These are phyloP conservation scores for Biscogniauxia sp. DNA, from an alignment of 2,329 filamentous ascomycete genomes.

Conservation along the genomic window DNA sequence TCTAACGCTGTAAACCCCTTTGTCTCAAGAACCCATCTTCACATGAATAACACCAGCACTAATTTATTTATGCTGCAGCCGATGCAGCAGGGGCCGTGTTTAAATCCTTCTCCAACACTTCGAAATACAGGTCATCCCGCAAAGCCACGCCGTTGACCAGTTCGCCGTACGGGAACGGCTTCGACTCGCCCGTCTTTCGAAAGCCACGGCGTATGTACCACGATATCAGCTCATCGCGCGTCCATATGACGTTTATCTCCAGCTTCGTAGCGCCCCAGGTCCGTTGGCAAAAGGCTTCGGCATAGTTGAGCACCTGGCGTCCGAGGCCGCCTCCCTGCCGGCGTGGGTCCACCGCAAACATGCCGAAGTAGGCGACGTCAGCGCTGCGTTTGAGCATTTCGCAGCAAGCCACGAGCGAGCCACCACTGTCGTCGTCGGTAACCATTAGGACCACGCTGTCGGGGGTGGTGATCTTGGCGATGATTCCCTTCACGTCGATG, in stretches of 20 bases:
- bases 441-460: conserved; percentile 33
- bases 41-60: not conserved
- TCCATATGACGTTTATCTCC: conserved; percentile 46
- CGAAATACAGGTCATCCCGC: conserved; percentile 44
- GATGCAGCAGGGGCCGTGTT: not conserved
- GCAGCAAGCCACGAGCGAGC: conserved; percentile 42
- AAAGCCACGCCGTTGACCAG: conserved; percentile 36
- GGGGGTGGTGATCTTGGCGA: conserved; percentile 16
- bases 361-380: conserved; percentile 42
- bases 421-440: conserved; percentile 26
- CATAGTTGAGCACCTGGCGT: conserved; percentile 37
- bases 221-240: conserved; percentile 41
- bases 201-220: conserved; percentile 48
- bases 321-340: conserved; percentile 45
- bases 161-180: conserved; percentile 41
- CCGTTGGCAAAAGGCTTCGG: conserved; percentile 38
- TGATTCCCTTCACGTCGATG: conserved; percentile 8
- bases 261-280: conserved; percentile 35
- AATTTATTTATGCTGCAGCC: not conserved
- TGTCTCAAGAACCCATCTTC: not conserved
- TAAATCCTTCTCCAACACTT: not conserved
- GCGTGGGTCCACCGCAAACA: conserved; percentile 46
- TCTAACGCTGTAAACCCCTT: no score
- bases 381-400: conserved; percentile 35
- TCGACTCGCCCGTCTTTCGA: conserved; percentile 35